Base-by-base conservation (phyloP, 176 grass and related monocot species). In the Miscanthus lutarioriparius region DNA sequence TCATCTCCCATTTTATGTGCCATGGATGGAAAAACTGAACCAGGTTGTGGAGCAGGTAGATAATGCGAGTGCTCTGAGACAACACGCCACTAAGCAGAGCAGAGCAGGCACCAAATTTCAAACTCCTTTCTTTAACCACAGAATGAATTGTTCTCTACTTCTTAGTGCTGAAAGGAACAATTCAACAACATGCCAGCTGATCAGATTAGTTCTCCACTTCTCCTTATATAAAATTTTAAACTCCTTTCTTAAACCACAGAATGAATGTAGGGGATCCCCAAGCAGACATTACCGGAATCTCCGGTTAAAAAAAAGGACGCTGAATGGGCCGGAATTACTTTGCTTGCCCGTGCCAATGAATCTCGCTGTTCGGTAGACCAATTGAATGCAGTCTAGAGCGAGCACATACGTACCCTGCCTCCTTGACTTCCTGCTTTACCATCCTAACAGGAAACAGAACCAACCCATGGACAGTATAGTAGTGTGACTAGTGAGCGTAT, bases 21-120 rank as follows among this genome's bases (percentile, higher is more conserved):
- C 27, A 72, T 54, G 76, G 20, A 64, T 20, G 51, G 1, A 48
- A 17, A n/a, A 72, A 25, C 0, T 8, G 25, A 44, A 86, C 58
- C 30, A 25, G 65, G 56, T 65, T 39, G 67, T 65, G 76, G 70
- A 86, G 69, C 59, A 36, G 28, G 53, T 25, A 20, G 11, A 69
- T 48, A 26, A 41, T 39, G 41, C n/a, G 22, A 56, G 85, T 74
- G 77, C 77, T 30, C 43, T 67, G 58, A 81, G 70, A 70, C 16
- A 56, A 67, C 17, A 67, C 2, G 30, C 20, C 77, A 65, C 76
- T 39, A 54, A 53, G 9, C 43, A 28, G 41, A 53, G 20, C 33
- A 39, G 30, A 16, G n/a, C n/a, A n/a, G n/a, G n/a, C 30, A 64
- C 20, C 30, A 37, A 63, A 80, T 25, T 61, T n/a, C n/a, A n/a